Evolutionary conservation across 495 filamentous ascomycete genomes (phyloP), one percentile per base, ranked within the genome.

Genomic region (Chaetomium fimeti): DNA sequence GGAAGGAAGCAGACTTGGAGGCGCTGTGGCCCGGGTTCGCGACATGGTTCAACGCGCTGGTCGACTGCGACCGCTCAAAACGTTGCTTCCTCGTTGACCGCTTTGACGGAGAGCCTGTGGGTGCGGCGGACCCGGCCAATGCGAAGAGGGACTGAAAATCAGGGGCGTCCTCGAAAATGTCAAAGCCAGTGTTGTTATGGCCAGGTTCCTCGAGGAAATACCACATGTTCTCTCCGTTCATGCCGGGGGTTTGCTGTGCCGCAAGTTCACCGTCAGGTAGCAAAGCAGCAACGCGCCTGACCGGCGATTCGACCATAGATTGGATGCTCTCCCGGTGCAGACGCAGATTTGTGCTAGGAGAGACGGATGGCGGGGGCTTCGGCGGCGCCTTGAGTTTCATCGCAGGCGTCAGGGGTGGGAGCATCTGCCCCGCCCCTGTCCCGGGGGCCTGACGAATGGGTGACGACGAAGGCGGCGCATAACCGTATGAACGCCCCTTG

Each of bases 281-380:
- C 57, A 85, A 77, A n/a, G 87, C 82, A 38, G 83, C 87, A 57
- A 92, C 77, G 60, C 87, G 85, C 64, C 90, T 88, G 58, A 89
- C 84, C 1, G 94, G 93, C 5, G 94, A 97, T 38, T 92, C 91
- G 29, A 97, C 85, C 83, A 98, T 86, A 57, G 91, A 88, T 58
- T 87, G 87, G 57, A 98, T 91, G 49, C 85, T 89, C 64, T 92
- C 88, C 25, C 94, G 90, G 71, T 98, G 94, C 57, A 95, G 87
- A 47, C 89, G 88, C n/a, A 98, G 83, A 66, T 96, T 96, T 5
- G 94, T 97, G 74, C 92, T 95, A 0, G 94, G 94, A 12, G 93
- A 97, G 16, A 92, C 88, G 5, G 93, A 96, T 63, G 90, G 86
- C 22, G 92, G 92, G 28, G 91, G 89, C 71, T 89, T 89, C 1